phyloP scores from a whole-genome alignment of 75 land plant species.

The Azolla pinnata region DNA sequence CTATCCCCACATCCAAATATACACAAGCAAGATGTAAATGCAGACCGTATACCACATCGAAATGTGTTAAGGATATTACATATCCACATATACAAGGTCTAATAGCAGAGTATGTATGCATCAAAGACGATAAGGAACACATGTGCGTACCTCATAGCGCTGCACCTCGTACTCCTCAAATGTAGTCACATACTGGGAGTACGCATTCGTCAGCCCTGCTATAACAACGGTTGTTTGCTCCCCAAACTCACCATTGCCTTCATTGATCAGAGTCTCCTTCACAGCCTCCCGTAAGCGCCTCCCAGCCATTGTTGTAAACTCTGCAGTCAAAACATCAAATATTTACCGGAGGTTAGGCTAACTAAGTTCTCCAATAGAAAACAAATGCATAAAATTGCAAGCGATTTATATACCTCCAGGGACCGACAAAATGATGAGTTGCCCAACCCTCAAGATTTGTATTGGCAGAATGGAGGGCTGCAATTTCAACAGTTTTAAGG shows the following conservation, averaged over 20 bases:
- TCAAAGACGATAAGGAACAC: background rate
- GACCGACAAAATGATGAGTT: slow-evolving; percentile 74
- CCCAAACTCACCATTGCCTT: slow-evolving; percentile 38
- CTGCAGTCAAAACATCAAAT: no score
- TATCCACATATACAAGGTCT: no score
- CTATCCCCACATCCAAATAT: no score
- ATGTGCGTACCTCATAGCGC: slow-evolving; percentile 67
- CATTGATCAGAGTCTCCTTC: slow-evolving; percentile 35
- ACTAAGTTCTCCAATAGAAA: no score
- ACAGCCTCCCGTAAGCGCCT: slow-evolving; percentile 90
- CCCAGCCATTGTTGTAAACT: slow-evolving; percentile 97
- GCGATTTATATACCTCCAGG: slow-evolving; percentile 87
- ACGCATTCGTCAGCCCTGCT: slow-evolving; percentile 83
- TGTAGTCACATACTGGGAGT: slow-evolving; percentile 94
- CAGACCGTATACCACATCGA: background rate
- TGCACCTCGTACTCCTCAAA: slow-evolving; percentile 90
- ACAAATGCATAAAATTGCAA: background rate
- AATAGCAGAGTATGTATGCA: no score
- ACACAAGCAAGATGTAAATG: slow-evolving; percentile 1
- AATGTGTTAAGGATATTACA: no score
- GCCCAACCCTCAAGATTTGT: slow-evolving; percentile 73
- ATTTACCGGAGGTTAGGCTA: no score
- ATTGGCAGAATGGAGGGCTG: slow-evolving; percentile 97
- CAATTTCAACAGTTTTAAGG: slow-evolving; percentile 5
- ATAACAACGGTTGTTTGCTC: slow-evolving; percentile 57